Base-by-base conservation (phyloP, 2,329 filamentous ascomycete species). In the Colletotrichum horii region DNA sequence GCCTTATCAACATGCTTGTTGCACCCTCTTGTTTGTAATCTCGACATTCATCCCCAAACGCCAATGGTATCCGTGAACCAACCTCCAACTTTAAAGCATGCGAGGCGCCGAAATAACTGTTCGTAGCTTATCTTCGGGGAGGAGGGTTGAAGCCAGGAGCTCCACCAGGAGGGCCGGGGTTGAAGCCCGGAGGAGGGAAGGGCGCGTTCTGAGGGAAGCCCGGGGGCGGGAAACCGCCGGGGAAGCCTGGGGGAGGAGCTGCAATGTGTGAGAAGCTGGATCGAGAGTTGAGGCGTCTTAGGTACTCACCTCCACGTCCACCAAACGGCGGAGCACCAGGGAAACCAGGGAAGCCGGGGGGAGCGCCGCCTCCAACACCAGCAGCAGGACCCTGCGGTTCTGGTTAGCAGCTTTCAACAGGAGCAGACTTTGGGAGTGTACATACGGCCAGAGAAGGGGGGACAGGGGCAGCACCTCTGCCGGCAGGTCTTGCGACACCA, bases 401-500 rank as follows among this genome's bases (percentile, higher is more conserved):
- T 48, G 38, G 12, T 66, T n/a, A 61, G 32, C 48, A 22, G 9
- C 30, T 16, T 19, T 32, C n/a, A 36, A 12, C 28, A 38, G 8
- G 16, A 14, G 9, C 48, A 38, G 9, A 24, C 16, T 19, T 14
- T 2, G 22, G 56, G 66, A 11, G 48, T 56, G 68, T 70, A 83
- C 89, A 78, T 87, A 92, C 96, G 80, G 95, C 95, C 78, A 98
- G 89, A 70, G 96, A 96, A 80, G 96, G 91, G 36, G 95, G 93
- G 48, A 84, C 83, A 28, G 74, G 74, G 89, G 87, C 83, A 77
- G 90, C 88, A 79, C 97, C 97, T 85, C 97, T 92, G 80, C 97
- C 97, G 81, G 96, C 96, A 80, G 97, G 96, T 83, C 96, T 94
- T 78, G 95, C 94, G 79, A 98, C 95, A 81, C 97, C 97, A 78